Evolutionary conservation across 345 rosid species (phyloP).

Genomic region (Heritiera fomes): DNA sequence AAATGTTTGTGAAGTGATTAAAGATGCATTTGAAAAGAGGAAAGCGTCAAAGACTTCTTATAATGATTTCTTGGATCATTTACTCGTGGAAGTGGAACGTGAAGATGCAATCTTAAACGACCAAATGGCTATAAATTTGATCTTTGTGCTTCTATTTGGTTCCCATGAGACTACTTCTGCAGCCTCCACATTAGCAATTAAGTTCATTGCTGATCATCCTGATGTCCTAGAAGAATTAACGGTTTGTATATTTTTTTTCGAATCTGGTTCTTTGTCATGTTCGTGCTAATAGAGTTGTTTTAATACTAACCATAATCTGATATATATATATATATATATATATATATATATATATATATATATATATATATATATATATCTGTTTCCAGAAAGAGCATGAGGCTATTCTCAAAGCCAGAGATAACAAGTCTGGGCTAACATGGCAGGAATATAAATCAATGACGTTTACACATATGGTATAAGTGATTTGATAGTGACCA

Average conservation of each 20-base stretch:
- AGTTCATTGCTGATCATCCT: constrained; percentile 33
- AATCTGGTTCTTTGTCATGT: neutral
- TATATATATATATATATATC: neutral
- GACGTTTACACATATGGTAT: constrained; percentile 46
- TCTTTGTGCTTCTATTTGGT: constrained; percentile 35
- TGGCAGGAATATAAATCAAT: constrained; percentile 53
- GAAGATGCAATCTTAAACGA: constrained; percentile 27
- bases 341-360: neutral
- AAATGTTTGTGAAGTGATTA: constrained; percentile 28
- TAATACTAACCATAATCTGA: neutral
- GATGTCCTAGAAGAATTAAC: constrained; percentile 30
- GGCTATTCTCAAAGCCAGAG: constrained; percentile 28
- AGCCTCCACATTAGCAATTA: constrained; percentile 31
- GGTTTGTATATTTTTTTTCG: neutral
- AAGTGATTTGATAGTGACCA: neutral
- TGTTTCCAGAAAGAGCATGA: constrained; percentile 41
- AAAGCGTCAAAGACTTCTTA: constrained; percentile 18
- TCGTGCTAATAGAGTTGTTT: too few relatives aligned
- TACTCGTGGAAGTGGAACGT: constrained; percentile 31
- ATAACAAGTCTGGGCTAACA: constrained; percentile 17
- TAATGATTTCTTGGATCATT: constrained; percentile 37
- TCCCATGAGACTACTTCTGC: constrained; percentile 41
- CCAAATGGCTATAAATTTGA: constrained; percentile 23
- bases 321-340: neutral
- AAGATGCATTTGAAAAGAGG: constrained; percentile 28